These are phyloP conservation scores for Trichoderma reesei DNA, from an alignment of 495 filamentous ascomycete genomes.

Conservation along the genomic window DNA sequence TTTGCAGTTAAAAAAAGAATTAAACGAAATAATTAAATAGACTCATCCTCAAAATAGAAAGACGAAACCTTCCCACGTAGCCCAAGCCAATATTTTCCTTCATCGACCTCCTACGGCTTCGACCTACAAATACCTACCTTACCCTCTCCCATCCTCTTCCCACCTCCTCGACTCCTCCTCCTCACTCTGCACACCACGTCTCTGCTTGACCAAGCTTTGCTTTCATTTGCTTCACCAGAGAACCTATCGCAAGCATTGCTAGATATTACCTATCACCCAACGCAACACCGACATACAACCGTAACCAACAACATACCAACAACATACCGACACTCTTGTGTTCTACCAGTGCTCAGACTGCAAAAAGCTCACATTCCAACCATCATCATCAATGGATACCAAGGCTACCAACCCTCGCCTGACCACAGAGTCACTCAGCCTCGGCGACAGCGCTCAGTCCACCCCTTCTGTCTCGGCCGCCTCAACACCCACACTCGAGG, in stretches of 20 bases:
- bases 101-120: neutral
- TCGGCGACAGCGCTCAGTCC: neutral
- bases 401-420: neutral
- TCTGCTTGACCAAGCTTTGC: too few relatives aligned
- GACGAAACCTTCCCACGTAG: too few relatives aligned
- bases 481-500: neutral
- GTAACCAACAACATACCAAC: neutral
- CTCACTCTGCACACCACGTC: neutral
- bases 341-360: neutral
- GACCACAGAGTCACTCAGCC: conserved; percentile 2
- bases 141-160: neutral
- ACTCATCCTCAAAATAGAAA: too few relatives aligned
- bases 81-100: too few relatives aligned
- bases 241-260: too few relatives aligned
- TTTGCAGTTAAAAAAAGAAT: neutral
- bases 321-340: neutral
- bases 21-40: neutral
- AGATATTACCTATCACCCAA: too few relatives aligned
- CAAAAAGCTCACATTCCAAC: neutral
- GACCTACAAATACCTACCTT: neutral
- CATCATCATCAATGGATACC: neutral
- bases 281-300: too few relatives aligned
- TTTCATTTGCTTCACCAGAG: too few relatives aligned
- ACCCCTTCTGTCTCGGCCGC: neutral
- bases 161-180: neutral